Base-by-base conservation (phyloP, 192 early-diverging fungal species). In the Spizellomyces punctatus region DNA sequence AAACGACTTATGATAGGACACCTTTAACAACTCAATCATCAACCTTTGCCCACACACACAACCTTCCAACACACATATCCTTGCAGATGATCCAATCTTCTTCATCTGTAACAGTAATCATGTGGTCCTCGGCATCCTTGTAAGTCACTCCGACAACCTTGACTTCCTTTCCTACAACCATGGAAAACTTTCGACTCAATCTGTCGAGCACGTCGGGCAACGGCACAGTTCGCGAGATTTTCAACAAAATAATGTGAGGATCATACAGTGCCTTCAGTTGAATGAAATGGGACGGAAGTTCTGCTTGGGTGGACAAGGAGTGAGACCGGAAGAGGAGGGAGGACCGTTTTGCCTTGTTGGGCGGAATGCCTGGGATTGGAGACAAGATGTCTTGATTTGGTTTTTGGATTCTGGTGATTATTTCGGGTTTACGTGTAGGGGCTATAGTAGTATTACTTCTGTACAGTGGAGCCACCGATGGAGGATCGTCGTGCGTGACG, bases 61-160 rank as follows among this genome's bases (percentile, higher is more conserved):
- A 19, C 17, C 50, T 12, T 4, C 50, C 50, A 54, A 54, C 50
- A 19, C 50, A 54, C 17, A 54, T 19, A 54, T 54, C 50, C 17
- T 54, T 54, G 36, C 66, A 68, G 14, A 74, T 55, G 43, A 56
- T 17, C 72, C 72, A 74, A 56, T 74, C 72, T 47, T 74, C 72
- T 19, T 74, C 72, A 66, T 74, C 72, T 19, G 16, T 17, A 10
- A 74, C 65, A n/a, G 59, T 46, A 66, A 74, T 74, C 50, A 50
- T 16, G 45, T 56, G 46, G n/a, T 55, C 72, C 5, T 74, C 72
- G 16, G 36, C 54, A 57, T 74, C 72, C 43, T 10, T 7, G 56
- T 74, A 74, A 47, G 50, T 46, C 64, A 74, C 21, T 65, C 46
- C 64, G 21, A 41, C 10, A 27, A 74, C 47, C 43, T 12, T 42